Conservation (phyloP, 768 basidiomycete species). For the Ramaria sp. region DNA sequence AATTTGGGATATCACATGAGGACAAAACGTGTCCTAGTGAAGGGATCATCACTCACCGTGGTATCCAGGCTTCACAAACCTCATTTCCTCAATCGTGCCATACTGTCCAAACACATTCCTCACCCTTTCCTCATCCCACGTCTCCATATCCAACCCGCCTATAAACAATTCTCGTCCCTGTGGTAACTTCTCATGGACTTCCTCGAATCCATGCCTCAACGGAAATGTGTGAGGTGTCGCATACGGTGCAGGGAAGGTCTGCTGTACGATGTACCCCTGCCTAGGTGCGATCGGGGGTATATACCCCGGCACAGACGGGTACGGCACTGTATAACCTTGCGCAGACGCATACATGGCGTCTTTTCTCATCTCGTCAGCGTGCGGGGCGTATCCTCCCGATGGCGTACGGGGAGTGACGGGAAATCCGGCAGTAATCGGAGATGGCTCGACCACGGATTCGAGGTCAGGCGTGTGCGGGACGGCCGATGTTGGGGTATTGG, state of each 20-base stretch:
- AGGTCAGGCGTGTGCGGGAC: constrained; percentile 15
- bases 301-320: not conserved
- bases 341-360: not conserved
- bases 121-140: constrained; percentile 63
- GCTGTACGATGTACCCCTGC: not conserved
- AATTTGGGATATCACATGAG: not conserved
- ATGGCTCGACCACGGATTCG: constrained; percentile 30
- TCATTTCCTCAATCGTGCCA: constrained; percentile 53
- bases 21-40: not conserved
- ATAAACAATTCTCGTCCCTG: constrained; percentile 47
- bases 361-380: not conserved
- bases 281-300: not conserved
- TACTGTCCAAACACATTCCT: constrained; percentile 49
- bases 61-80: constrained; percentile 56
- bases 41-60: not conserved
- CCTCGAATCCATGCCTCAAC: not conserved
- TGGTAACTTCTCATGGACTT: not conserved
- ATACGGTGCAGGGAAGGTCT: not conserved
- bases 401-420: constrained; percentile 1
- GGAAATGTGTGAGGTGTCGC: not conserved
- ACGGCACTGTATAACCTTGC: not conserved
- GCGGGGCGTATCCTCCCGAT: not conserved
- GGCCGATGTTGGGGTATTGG: constrained; percentile 11
- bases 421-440: constrained; percentile 34
- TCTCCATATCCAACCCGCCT: constrained; percentile 58